These are phyloP conservation scores for Corymbia maculata DNA, from an alignment of 345 rosid genomes.

Conservation along the genomic window DNA sequence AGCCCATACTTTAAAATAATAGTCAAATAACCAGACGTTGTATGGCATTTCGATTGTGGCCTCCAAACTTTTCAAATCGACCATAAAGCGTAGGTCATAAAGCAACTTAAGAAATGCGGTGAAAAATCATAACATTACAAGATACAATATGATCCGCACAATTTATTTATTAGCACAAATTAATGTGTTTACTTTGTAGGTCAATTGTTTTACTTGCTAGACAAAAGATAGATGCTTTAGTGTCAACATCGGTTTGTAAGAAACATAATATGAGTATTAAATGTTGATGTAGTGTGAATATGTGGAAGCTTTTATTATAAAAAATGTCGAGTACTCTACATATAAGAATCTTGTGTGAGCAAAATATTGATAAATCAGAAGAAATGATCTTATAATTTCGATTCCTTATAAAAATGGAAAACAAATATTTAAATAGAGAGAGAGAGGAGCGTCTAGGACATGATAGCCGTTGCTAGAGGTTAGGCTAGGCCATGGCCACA, in stretches of 20 bases:
- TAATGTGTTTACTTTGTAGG: neutral
- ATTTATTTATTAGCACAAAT: neutral
- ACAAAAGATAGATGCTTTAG: too few relatives aligned
- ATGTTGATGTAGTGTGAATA: too few relatives aligned
- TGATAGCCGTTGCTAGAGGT: neutral
- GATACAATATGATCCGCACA: neutral
- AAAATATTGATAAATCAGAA: too few relatives aligned
- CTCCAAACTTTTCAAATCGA: neutral
- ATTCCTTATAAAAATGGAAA: too few relatives aligned
- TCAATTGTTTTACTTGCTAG: too few relatives aligned
- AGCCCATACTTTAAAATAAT: neutral
- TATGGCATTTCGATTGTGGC: neutral
- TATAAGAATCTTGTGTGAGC: too few relatives aligned
- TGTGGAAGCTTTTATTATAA: too few relatives aligned
- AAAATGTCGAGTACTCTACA: too few relatives aligned
- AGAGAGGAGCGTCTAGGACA: neutral
- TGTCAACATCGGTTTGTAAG: too few relatives aligned
- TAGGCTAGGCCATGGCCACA: neutral
- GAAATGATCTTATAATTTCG: too few relatives aligned
- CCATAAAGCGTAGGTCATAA: neutral
- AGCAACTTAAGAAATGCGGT: neutral
- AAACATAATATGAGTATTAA: too few relatives aligned
- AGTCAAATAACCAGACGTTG: neutral
- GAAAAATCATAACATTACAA: neutral
- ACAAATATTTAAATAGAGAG: too few relatives aligned